Base-by-base conservation (phyloP, 2,329 filamentous ascomycete species). In the Penicillium italicum region DNA sequence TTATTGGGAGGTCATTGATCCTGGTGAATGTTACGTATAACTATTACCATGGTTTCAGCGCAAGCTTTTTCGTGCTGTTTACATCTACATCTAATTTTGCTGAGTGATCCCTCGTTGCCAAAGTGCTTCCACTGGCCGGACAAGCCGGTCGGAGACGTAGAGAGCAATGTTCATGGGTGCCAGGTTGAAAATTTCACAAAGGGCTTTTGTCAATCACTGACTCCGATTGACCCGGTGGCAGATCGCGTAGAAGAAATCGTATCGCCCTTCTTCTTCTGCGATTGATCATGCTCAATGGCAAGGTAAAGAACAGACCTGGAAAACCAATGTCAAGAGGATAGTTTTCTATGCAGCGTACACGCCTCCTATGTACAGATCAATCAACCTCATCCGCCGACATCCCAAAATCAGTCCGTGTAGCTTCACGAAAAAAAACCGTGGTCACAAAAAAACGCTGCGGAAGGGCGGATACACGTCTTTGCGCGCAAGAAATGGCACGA, bases 291-390 rank as follows among this genome's bases (percentile, higher is more conserved):
- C 14, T 44, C 52, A n/a, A 24, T 22, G 30, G 16, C 30, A 52
- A 10, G n/a, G 12, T n/a, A 5, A 37, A 37, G 11, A 20, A 36
- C 20, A 34, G 14, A 11, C 10, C 16, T 16, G 16, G 50, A 46
- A 50, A 50, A 12, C 22, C 11, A 43, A 38, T 50, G 26, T 51
- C 34, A 62, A 52, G 55, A 63, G 52, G 42, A 56, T 56, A 43
- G 45, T 59, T 58, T 65, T 58, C 62, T 63, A 66, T 66, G 63
- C 63, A 65, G 61, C 61, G 61, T 66, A 66, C 63, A 66, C 46
- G 56, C 51, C 55, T 64, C 58, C 57, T 66, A 66, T 66, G 61
- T 66, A 66, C 64, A 66, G 55, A 63, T 60, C 53, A 55, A 62
- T 51, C 41, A 56, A 63, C 44, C 49, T 40, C 59, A 64, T 60